These are phyloP conservation scores for Cubamyces lactineus DNA, from an alignment of 768 basidiomycete species.

Conservation along the genomic window DNA sequence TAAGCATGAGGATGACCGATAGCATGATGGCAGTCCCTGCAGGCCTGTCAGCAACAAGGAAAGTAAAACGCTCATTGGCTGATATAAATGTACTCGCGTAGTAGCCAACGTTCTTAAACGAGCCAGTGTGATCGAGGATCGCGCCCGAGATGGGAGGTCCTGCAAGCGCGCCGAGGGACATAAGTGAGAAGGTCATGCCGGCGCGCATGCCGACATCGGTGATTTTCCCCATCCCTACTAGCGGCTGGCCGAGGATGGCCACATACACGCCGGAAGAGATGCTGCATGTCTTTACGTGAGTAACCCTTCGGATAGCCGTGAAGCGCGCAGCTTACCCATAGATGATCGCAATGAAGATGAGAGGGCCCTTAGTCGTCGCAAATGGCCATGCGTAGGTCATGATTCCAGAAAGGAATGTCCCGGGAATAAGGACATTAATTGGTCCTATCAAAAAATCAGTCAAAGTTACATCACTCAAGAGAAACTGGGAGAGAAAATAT, in stretches of 20 bases:
- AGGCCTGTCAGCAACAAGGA: neutral
- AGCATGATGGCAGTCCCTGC: neutral
- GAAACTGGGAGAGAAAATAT: too few species aligned
- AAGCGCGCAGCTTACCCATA: constrained; percentile 55
- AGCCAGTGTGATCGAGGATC: constrained; percentile 55
- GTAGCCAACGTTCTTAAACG: constrained; percentile 57
- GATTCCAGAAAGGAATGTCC: constrained; percentile 54
- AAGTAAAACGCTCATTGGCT: neutral
- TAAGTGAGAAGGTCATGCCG: constrained; percentile 64
- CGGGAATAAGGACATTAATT: constrained; percentile 69
- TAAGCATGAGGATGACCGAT: too few species aligned
- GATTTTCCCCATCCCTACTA: constrained; percentile 60
- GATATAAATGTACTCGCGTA: constrained; percentile 48
- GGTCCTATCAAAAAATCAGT: constrained; percentile 46
- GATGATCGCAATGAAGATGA: constrained; percentile 56
- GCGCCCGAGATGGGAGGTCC: constrained; percentile 79
- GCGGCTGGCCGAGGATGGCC: constrained; percentile 56
- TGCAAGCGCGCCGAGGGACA: constrained; percentile 62
- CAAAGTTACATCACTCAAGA: too few species aligned
- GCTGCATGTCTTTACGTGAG: constrained; percentile 35
- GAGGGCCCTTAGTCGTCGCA: constrained; percentile 44
- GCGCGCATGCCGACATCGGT: constrained; percentile 64
- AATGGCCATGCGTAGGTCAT: constrained; percentile 76
- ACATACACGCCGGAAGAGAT: constrained; percentile 66
- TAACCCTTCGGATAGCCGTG: neutral